Percentiles rank a stretch among this genome's conserved stretches.
These are phyloP conservation scores for Volvox reticuliferus DNA, from an alignment of 139 green algal species.

Conservation along the genomic window DNA sequence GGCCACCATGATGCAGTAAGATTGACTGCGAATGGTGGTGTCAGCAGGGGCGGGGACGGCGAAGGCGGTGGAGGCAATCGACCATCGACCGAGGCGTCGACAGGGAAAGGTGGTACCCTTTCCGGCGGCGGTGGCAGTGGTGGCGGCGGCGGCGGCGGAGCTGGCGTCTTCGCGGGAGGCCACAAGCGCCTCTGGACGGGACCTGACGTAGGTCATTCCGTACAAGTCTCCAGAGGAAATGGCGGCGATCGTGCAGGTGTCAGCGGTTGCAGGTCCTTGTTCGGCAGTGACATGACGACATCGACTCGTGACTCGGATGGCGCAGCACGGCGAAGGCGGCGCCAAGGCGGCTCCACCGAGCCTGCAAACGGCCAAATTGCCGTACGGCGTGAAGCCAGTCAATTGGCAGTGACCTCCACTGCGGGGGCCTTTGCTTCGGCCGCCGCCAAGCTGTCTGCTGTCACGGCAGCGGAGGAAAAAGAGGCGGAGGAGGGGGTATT, in stretches of 20 bases:
- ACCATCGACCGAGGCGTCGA: not conserved
- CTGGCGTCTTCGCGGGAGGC: not conserved
- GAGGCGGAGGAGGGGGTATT: not conserved
- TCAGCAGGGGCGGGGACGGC: not conserved
- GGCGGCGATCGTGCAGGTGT: not conserved
- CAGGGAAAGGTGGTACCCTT: no score
- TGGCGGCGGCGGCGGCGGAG: not conserved
- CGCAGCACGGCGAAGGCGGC: not conserved
- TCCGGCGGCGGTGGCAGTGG: no score
- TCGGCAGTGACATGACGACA: not conserved
- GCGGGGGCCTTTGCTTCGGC: not conserved
- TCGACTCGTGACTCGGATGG: not conserved
- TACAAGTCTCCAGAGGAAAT: not conserved
- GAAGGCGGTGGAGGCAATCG: not conserved
- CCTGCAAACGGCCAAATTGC: not conserved
- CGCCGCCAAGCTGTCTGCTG: no score
- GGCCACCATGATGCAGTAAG: not conserved
- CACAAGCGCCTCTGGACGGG: not conserved
- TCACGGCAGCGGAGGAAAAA: not conserved
- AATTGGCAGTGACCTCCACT: conserved; percentile 1
- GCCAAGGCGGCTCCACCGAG: no score
- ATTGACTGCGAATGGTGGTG: not conserved
- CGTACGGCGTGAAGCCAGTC: conserved; percentile 4
- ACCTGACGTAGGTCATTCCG: not conserved
- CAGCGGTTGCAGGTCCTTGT: not conserved